These are phyloP conservation scores for Ogataea allantospora DNA, from an alignment of 805 yeast genomes.

Conservation along the genomic window DNA sequence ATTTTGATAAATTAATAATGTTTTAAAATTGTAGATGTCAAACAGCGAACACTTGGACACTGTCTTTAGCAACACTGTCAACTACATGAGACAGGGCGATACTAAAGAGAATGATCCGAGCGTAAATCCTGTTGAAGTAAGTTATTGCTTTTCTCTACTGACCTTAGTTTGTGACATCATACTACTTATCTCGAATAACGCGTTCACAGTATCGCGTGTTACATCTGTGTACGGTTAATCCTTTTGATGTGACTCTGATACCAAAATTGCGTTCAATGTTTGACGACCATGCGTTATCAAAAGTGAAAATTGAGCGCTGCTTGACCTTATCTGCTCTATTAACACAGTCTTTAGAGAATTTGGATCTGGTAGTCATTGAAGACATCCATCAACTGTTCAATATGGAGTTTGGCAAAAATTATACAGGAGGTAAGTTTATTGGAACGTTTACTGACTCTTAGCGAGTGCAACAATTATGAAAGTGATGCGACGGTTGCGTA, in stretches of 20 bases:
- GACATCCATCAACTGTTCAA: conserved; percentile 31
- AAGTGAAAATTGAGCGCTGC: conserved; percentile 17
- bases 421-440: conserved; percentile 25
- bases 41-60: conserved; percentile 4
- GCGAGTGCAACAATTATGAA: conserved; percentile 21
- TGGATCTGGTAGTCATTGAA: conserved; percentile 25
- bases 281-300: conserved; percentile 2
- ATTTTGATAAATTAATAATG: not conserved
- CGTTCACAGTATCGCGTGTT: conserved; percentile 2
- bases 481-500: conserved; percentile 23
- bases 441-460: conserved; percentile 8
- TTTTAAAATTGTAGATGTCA: not conserved
- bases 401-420: conserved; percentile 23
- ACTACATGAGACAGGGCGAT: conserved; percentile 5
- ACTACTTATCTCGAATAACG: conserved; percentile 15
- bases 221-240: conserved; percentile 1
- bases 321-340: conserved; percentile 14
- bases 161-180: conserved; percentile 6
- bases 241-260: conserved; percentile 3
- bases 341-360: conserved; percentile 1
- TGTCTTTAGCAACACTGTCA: conserved; percentile 9
- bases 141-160: not conserved
- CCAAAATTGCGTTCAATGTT: not conserved
- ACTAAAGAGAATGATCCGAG: not conserved
- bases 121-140: not conserved